These are phyloP conservation scores for Aristolochia fimbriata DNA, from an alignment of 164 flowering plant species.

Conservation along the genomic window DNA sequence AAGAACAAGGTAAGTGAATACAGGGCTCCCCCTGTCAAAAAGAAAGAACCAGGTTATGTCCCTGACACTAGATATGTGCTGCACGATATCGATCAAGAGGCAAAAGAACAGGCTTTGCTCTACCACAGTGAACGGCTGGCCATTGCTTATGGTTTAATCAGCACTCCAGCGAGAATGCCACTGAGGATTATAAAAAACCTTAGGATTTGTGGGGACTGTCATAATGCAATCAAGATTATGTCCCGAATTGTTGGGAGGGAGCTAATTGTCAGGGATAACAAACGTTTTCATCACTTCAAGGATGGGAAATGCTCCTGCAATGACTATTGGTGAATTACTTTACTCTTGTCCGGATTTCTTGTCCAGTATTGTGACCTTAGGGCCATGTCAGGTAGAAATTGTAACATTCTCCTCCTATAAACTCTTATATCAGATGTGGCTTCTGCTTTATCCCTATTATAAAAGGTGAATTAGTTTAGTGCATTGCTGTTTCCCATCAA, in stretches of 20 bases:
- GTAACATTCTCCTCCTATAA: too few relatives aligned
- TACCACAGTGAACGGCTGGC: constrained; percentile 86
- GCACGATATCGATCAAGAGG: constrained; percentile 92
- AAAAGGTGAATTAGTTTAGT: too few relatives aligned
- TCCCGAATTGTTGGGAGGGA: constrained; percentile 80
- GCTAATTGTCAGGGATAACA: constrained; percentile 82
- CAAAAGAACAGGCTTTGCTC: constrained; percentile 80
- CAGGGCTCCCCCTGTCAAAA: constrained; percentile 23
- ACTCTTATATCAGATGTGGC: too few relatives aligned
- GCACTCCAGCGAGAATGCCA: constrained; percentile 73
- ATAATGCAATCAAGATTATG: constrained; percentile 90
- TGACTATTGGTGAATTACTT: constrained; percentile 54
- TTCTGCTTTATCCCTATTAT: too few relatives aligned
- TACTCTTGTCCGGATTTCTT: background rate
- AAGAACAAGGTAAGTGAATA: constrained; percentile 44
- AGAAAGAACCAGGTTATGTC: constrained; percentile 57
- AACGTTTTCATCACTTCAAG: constrained; percentile 81
- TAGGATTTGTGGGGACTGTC: constrained; percentile 80
- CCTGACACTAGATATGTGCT: constrained; percentile 86
- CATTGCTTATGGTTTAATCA: constrained; percentile 78
- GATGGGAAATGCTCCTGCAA: constrained; percentile 86
- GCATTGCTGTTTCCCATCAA: too few relatives aligned
- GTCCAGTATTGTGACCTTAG: too few relatives aligned
- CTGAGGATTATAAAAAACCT: constrained; percentile 82
- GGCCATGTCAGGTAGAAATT: too few relatives aligned